Evolutionary conservation across 148 eudicot species (phyloP), one percentile per base, ranked within the genome.

Genomic region (Nepenthes gracilis): DNA sequence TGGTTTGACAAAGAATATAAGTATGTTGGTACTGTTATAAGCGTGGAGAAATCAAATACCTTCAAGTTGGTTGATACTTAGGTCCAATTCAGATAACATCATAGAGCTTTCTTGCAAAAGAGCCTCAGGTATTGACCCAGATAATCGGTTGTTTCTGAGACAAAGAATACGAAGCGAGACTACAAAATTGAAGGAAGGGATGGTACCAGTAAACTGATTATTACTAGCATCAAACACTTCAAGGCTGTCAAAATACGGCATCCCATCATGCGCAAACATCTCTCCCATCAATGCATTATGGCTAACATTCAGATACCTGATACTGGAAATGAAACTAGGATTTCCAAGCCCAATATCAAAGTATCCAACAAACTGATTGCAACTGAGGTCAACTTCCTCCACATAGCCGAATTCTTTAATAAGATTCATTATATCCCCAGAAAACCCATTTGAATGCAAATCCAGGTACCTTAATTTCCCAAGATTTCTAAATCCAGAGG

Each of bases 81-180:
- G 74, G 71, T 86, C 94, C 72, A 86, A 63, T 49, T 83, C 86
- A 2, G 81, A 69, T 67, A 83, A 73, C 48, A 83, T 59, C 83
- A 77, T 83, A 36, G 89, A 86, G 58, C 78, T 81, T 47, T 81
- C 94, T 61, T 77, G 81, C 69, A 86, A 59, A 72, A 86, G 83
- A 32, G 73, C 85, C 63, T 71, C 75, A 10, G 94, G 86, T 36
- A 86, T 66, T 4, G 79, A 72, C 47, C 94, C 94, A 1, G 80
- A 78, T n/a, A 86, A 69, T 60, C 48, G 59, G 61, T 86, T 86
- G 55, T 57, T 59, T 45, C 74, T 62, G n/a, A 86, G 75, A 59
- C 69, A 77, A 64, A 86, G 71, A 58, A 83, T 71, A 54, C 79
- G 78, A 47, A 86, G 86, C 11, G 86, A 81, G 15, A 81, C 81